Conservation (phyloP, 306 rosid genomes). For the Lotus japonicus region DNA sequence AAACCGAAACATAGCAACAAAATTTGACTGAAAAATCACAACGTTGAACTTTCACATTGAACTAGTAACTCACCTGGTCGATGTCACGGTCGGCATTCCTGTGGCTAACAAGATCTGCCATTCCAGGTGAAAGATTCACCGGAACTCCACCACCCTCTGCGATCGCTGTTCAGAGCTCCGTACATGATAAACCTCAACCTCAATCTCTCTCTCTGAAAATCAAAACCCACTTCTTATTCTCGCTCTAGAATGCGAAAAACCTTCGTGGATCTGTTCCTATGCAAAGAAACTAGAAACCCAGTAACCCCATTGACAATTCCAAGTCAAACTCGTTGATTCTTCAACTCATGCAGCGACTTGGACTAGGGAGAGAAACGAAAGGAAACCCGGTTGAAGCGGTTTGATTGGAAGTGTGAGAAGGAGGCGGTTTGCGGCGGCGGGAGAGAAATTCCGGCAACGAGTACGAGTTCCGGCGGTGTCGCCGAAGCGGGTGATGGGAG, state of each 20-base stretch:
- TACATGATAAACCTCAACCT: conserved; percentile 74
- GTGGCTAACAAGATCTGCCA: conserved; percentile 97
- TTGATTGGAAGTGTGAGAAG: not conserved
- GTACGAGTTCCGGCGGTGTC: conserved; percentile 31
- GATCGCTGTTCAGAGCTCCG: conserved; percentile 81
- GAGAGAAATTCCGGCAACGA: conserved; percentile 7
- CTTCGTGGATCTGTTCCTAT: conserved; percentile 51
- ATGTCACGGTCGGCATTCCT: conserved; percentile 96
- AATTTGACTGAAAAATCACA: not conserved
- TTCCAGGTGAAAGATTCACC: conserved; percentile 91
- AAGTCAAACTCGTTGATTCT: conserved; percentile 38
- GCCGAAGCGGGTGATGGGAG: conserved; percentile 34
- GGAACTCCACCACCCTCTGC: conserved; percentile 91
- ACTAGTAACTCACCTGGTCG: conserved; percentile 48
- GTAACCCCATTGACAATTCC: conserved; percentile 38
- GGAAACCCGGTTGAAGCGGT: conserved; percentile 3
- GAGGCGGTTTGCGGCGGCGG: not conserved
- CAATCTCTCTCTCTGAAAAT: conserved; percentile 22
- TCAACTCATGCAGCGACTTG: conserved; percentile 41
- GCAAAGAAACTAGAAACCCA: conserved; percentile 30
- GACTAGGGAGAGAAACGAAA: conserved; percentile 12
- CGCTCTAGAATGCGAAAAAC: conserved; percentile 20
- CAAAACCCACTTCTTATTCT: conserved; percentile 27
- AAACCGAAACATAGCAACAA: conserved; percentile 14
- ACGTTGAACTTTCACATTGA: not conserved